phyloP scores from a whole-genome alignment of 176 grass and related monocot genomes.

The Raddia guianensis region DNA sequence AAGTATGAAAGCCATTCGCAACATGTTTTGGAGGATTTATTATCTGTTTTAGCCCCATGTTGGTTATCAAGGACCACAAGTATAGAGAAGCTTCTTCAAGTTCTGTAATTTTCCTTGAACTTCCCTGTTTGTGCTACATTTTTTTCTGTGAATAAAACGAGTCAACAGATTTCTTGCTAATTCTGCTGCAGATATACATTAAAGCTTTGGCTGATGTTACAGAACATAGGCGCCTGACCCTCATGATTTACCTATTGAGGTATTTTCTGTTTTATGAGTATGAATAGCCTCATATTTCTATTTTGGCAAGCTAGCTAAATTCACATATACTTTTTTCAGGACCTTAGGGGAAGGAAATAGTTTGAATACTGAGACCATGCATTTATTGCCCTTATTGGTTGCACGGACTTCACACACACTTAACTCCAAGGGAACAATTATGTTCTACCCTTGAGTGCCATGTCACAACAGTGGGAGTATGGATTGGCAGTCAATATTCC shows the following conservation, averaged over 20 bases:
- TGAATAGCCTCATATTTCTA: constrained; percentile 30
- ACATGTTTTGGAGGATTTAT: constrained; percentile 77
- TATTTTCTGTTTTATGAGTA: constrained; percentile 30
- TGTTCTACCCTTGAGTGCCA: constrained; percentile 34
- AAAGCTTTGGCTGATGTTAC: constrained; percentile 78
- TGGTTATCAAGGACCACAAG: constrained; percentile 84
- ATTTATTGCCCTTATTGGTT: constrained; percentile 60
- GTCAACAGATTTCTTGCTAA: not conserved
- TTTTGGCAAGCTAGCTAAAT: constrained; percentile 22
- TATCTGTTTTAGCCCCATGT: constrained; percentile 79
- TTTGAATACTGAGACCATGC: constrained; percentile 66
- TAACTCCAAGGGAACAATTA: constrained; percentile 22
- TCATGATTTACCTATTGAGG: constrained; percentile 90
- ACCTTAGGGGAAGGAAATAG: constrained; percentile 66
- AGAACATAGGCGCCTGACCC: constrained; percentile 63
- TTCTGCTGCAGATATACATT: constrained; percentile 77
- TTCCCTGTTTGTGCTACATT: constrained; percentile 36
- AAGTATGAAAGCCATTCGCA: constrained; percentile 86
- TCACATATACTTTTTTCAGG: constrained; percentile 46
- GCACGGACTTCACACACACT: constrained; percentile 37
- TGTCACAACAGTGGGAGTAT: constrained; percentile 77
- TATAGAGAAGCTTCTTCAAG: constrained; percentile 82
- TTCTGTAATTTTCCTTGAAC: constrained; percentile 30
- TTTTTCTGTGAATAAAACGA: constrained; percentile 10
- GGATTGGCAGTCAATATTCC: constrained; percentile 65